These are phyloP conservation scores for Ceratobasidium sp. DNA, from an alignment of 1,284 basidiomycete species.

Conservation along the genomic window DNA sequence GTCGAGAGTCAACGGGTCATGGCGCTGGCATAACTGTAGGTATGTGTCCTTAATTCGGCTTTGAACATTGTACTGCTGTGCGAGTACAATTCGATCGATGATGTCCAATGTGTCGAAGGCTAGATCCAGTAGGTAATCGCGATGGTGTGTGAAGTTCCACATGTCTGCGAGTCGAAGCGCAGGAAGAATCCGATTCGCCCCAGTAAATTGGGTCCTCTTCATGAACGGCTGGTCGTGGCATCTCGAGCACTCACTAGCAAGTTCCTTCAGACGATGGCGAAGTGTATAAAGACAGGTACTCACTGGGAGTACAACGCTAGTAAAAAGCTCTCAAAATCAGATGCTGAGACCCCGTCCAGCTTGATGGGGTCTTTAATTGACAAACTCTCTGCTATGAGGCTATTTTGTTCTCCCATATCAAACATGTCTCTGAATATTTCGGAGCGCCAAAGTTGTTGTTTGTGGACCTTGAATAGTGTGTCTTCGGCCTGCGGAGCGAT, in stretches of 20 bases:
- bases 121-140: conserved; percentile 3
- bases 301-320: not conserved
- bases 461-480: conserved; percentile 12
- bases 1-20: not conserved
- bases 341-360: not conserved
- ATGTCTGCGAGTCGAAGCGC: conserved; percentile 44
- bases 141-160: conserved; percentile 39
- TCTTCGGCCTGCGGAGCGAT: not conserved
- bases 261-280: not conserved
- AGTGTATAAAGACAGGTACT: too few species aligned
- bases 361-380: not conserved
- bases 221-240: not conserved
- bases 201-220: not conserved
- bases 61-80: conserved; percentile 10
- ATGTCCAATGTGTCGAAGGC: conserved; percentile 2
- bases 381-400: not conserved
- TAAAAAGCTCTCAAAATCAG: not conserved
- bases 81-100: conserved; percentile 30
- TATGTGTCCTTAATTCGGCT: not conserved
- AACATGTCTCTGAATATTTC: conserved; percentile 18
- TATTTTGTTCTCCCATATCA: not conserved
- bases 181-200: not conserved
- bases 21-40: not conserved
- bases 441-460: conserved; percentile 3
- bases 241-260: not conserved